Evolutionary conservation across 495 filamentous ascomycete species (phyloP), one percentile per base, ranked within the genome.

Genomic region (Aspergillus asperescens): DNA sequence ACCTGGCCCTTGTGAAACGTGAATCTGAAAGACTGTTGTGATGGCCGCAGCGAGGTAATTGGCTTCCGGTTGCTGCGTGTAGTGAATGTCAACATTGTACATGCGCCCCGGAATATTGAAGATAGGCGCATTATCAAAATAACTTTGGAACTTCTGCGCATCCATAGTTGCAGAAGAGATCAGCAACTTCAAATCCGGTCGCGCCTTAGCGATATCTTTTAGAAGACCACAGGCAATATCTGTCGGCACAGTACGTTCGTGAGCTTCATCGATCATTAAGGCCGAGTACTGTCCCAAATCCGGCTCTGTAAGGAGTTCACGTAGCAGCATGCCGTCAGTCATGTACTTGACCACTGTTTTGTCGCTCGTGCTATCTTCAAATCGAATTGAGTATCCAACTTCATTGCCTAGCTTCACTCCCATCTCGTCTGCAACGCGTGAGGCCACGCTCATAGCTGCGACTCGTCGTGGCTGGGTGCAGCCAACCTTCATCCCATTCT

Each of bases 111-210:
- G 94, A 41, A 98, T 87, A 62, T 95, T 93, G 74, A 96, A 95
- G 53, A 97, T 96, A 8, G 94, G 92, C 3, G 88, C 88, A 63
- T 94, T 87, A 67, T 97, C 89, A 58, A 96, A 96, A 65, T 95
- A 98, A 34, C 83, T 76, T 13, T 88, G 83, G 61, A 98, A 96
- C 62, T 95, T 94, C 63, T 93, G 82, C 4, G 93, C 91, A 62
- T 98, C 89, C 77, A 97, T 88, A 0, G 93, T 98, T 1, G 94
- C 93, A 0, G 90, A 95, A 19, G 90, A 94, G 44, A 98, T 95
- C 19, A 98, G 76, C 5, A 98, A 71, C 68, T 94, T 95, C 41
- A 98, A 70, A 54, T 97, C 93, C 19, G 89, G 88, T 20, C 92
- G 75, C 40, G 86, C 86, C 51, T 89, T 79, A 10, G 89, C 86